These are phyloP conservation scores for Pisolithus tinctorius DNA, from an alignment of 768 basidiomycete genomes.

Conservation along the genomic window DNA sequence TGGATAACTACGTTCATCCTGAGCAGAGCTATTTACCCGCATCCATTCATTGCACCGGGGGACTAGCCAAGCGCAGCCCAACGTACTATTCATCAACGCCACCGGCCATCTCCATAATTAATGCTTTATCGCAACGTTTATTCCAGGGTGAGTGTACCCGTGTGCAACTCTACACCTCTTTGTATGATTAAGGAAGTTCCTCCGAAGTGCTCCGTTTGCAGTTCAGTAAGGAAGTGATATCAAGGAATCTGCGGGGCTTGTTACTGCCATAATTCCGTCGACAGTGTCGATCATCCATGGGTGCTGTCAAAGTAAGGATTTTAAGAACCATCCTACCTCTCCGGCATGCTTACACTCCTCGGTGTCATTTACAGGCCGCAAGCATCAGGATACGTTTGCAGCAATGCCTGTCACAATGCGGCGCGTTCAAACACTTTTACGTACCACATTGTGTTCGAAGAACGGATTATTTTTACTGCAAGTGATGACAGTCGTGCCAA, in stretches of 20 bases:
- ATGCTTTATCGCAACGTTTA: constrained; percentile 48
- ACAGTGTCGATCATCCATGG: constrained; percentile 37
- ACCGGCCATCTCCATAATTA: constrained; percentile 19
- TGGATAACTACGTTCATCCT: constrained; percentile 42
- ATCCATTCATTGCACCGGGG: constrained; percentile 54
- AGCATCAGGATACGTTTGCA: constrained; percentile 52
- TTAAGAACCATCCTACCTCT: not conserved
- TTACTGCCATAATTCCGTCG: constrained; percentile 45
- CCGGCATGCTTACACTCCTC: constrained; percentile 3
- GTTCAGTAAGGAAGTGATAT: constrained; percentile 43
- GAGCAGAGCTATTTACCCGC: constrained; percentile 63
- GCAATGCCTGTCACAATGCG: constrained; percentile 47
- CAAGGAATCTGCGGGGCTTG: constrained; percentile 40
- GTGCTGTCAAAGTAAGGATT: constrained; percentile 15
- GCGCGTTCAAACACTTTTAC: no score
- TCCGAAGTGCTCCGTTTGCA: no score
- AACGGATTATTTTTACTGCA: constrained; percentile 23
- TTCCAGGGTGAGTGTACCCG: not conserved
- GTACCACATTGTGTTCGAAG: no score
- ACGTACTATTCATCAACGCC: no score
- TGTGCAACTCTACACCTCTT: no score
- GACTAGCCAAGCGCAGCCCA: constrained; percentile 75
- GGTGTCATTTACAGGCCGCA: constrained; percentile 53
- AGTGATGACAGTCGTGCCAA: constrained; percentile 66
- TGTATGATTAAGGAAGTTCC: no score